Base-by-base conservation (phyloP, 2,329 filamentous ascomycete species). In the Fusarium albosuccineum region DNA sequence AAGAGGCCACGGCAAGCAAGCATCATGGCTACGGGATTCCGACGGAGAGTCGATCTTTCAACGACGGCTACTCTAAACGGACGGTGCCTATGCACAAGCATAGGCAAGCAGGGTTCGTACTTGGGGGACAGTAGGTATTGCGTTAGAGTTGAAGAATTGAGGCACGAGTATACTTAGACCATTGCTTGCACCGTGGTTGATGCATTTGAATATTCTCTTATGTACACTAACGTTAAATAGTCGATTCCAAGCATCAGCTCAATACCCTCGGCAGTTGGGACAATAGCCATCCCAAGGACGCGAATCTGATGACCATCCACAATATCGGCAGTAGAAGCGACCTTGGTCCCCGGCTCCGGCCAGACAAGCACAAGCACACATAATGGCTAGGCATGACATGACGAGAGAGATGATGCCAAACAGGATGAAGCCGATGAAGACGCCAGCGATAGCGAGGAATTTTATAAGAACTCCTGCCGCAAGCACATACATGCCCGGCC, bases 401-500 rank as follows among this genome's bases (percentile, higher is more conserved):
- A 63, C 30, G 29, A 67, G 9, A 13, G 62, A 66, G 9, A 66
- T 53, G 26, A 64, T 39, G 5, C 48, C 60, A 34, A 68, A 60
- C 7, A 67, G 22, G 9, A 68, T 39, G 29, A 65, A 63, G 5
- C 62, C 59, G 4, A 68, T 17, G 30, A 67, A 67, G 22, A 67
- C 58, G 1, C 64, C 58, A 4, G 58, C 46, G 26, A 67, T 66
- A 10, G 64, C 64, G 6, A 67, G 51, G 44, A 66, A 63, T 48
- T 67, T 67, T 17, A 67, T 9, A 11, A 60, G n/a, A n/a, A 67
- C 64, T 22, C 64, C 64, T 3, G 55, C 64, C 6, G 4, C 57
- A 29, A 67, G 51, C n/a, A 63, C 64, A 26, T 62, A 67, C 62
- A 65, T 65, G 1, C 62, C 64, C 9, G 64, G 64, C 1, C 64